Conservation (phyloP, 768 basidiomycete genomes). For the Pulveroboletus sp. region DNA sequence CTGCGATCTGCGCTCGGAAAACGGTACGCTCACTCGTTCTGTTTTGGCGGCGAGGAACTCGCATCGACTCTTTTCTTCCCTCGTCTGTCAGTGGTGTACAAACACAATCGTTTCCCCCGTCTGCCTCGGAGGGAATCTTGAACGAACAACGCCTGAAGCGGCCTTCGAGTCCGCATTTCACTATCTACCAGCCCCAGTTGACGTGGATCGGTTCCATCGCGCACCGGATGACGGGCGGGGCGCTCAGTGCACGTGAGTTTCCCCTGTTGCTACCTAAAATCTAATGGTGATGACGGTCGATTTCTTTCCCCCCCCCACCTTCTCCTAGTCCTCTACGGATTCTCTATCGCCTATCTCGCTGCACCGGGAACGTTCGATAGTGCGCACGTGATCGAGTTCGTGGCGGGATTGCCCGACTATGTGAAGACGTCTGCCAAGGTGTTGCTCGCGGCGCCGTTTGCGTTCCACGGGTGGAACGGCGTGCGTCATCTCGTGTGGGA, state of each 20-base stretch:
- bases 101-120: conserved; percentile 59
- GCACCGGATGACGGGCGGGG: conserved; percentile 82
- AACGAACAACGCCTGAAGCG: conserved; percentile 85
- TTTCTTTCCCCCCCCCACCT: too few species aligned
- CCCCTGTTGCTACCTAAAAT: neutral
- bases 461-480: conserved; percentile 89
- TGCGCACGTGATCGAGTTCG: conserved; percentile 66
- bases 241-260: conserved; percentile 50
- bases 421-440: conserved; percentile 75
- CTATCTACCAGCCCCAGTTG: conserved; percentile 93
- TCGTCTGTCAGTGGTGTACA: conserved; percentile 45
- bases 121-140: conserved; percentile 57
- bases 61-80: neutral
- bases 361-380: conserved; percentile 80
- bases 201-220: conserved; percentile 86
- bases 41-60: neutral
- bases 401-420: conserved; percentile 65
- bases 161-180: conserved; percentile 92
- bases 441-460: conserved; percentile 79
- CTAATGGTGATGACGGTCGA: too few species aligned
- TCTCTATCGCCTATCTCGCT: conserved; percentile 79
- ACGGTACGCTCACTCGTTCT: conserved; percentile 31
- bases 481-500: conserved; percentile 91
- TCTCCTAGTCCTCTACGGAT: conserved; percentile 68
- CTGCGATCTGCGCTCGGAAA: conserved; percentile 30